Percentiles rank a stretch among this genome's conserved stretches.
These are phyloP conservation scores for Kodamaea arcana DNA, from an alignment of 1,139 yeast species.

Conservation along the genomic window DNA sequence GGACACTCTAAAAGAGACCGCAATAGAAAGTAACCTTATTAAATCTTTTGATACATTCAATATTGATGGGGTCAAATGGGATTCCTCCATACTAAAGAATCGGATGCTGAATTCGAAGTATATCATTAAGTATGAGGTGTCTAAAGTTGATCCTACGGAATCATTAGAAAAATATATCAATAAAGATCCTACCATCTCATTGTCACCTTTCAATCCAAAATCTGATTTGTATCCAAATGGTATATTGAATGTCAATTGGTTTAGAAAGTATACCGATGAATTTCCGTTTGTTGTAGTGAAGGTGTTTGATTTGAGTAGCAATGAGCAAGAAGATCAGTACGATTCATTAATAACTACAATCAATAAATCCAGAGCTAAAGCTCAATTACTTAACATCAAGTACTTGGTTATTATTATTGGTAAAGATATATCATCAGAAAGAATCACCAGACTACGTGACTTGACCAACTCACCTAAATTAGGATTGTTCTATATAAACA, in stretches of 20 bases:
- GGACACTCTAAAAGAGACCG: constrained; percentile 5
- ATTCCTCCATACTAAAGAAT: constrained; percentile 36
- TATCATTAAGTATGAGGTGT: constrained; percentile 18
- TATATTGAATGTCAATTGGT: constrained; percentile 34
- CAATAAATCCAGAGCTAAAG: constrained; percentile 16
- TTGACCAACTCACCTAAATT: constrained; percentile 28
- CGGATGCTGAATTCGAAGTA: constrained; percentile 34
- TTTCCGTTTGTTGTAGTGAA: constrained; percentile 36
- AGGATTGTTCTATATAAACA: constrained; percentile 27
- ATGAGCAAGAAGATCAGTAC: constrained; percentile 13
- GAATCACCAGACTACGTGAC: constrained; percentile 25
- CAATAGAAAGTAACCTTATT: constrained; percentile 4
- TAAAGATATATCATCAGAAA: constrained; percentile 13
- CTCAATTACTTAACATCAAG: constrained; percentile 18
- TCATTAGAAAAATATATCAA: constrained; percentile 4
- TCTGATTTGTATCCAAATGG: constrained; percentile 45
- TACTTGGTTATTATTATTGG: constrained; percentile 29
- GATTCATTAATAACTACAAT: constrained; percentile 18
- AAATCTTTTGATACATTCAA: constrained; percentile 12
- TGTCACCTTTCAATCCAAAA: constrained; percentile 35
- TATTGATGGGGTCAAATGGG: constrained; percentile 31
- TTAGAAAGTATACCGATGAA: constrained; percentile 27
- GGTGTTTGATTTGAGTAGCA: constrained; percentile 16
- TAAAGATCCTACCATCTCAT: constrained; percentile 21
- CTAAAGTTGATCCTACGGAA: constrained; percentile 5